These are phyloP conservation scores for Gentiana dahurica DNA, from an alignment of 257 asterid genomes.

Conservation along the genomic window DNA sequence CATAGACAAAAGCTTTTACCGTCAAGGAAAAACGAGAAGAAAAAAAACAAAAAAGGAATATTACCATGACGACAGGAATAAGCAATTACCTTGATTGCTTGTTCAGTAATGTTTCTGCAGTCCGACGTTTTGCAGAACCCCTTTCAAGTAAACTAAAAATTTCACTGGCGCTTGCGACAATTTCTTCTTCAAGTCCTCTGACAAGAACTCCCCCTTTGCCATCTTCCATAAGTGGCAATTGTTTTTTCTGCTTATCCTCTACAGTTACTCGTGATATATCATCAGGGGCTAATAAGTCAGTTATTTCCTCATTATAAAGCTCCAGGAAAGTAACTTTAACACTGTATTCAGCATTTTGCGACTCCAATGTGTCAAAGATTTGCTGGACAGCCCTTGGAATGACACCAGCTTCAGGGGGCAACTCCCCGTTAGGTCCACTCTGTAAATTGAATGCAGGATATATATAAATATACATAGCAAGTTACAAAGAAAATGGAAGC, in stretches of 20 bases:
- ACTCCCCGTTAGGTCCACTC: conserved; percentile 70
- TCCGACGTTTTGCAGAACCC: conserved; percentile 82
- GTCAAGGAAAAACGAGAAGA: background rate
- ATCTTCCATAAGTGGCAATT: conserved; percentile 81
- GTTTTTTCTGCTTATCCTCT: conserved; percentile 82
- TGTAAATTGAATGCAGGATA: conserved; percentile 10
- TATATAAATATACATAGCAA: conserved; percentile 1
- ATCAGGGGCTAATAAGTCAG: conserved; percentile 78
- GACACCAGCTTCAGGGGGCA: conserved; percentile 82
- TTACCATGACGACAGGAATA: conserved; percentile 1
- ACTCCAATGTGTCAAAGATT: conserved; percentile 69
- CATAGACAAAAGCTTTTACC: background rate
- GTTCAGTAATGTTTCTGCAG: conserved; percentile 78
- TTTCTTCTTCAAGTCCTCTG: conserved; percentile 84
- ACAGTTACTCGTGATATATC: conserved; percentile 45
- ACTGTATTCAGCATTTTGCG: conserved; percentile 79
- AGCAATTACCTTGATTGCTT: conserved; percentile 70
- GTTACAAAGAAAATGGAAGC: background rate
- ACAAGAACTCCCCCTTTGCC: conserved; percentile 92
- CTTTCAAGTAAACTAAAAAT: conserved; percentile 69
- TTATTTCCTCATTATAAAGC: conserved; percentile 82
- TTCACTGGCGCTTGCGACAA: conserved; percentile 64
- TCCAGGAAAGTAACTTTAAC: conserved; percentile 85
- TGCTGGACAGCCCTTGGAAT: conserved; percentile 79
- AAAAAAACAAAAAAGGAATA: background rate